Base-by-base conservation (phyloP, 257 asterid genomes). In the Penstemon davidsonii region DNA sequence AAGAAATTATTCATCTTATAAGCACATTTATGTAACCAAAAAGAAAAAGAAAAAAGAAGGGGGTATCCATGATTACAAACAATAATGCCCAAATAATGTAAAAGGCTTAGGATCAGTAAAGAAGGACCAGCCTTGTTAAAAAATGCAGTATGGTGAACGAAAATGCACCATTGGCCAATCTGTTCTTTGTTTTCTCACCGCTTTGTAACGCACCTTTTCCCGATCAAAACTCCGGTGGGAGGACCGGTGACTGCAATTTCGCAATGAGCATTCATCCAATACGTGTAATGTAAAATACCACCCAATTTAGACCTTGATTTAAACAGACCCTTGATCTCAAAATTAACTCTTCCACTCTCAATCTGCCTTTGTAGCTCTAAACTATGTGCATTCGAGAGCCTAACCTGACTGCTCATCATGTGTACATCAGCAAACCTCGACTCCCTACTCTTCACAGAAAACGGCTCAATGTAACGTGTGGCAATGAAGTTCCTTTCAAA, bases 171-270 rank as follows among this genome's bases (percentile, higher is more conserved):
- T 50, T 37, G 8, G 44, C 47, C 25, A 40, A 45, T 47, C 46
- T 25, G 33, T 10, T 67, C 18, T 15, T 12, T 6, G 4, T 55
- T 10, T 55, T 55, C 8, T 80, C 81, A 86, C 64, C 87, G 84
- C 73, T 82, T 90, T 0, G 90, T 87, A 7, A 75, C 69, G 72
- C 99, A 94, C 38, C 38, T 77, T 74, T 86, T 89, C 8, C 71
- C 69, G 65, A 88, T 73, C 88, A 91, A 75, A 77, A 76, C 86
- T 38, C 99, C 99, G 33, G 88, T 70, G 37, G 97, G 99, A 69
- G 97, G 99, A 42, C 86, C 80, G 8, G 91, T 46, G 53, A 94
- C 83, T 5, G 66, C 72, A n/a, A 94, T 66, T 4, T 85, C 74
- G 71, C 99, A 94, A 64, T 75, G 87, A 19, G 87, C 77, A 62